phyloP scores from a whole-genome alignment of 208 protist genomes.

The Naegleria lovaniensis region DNA sequence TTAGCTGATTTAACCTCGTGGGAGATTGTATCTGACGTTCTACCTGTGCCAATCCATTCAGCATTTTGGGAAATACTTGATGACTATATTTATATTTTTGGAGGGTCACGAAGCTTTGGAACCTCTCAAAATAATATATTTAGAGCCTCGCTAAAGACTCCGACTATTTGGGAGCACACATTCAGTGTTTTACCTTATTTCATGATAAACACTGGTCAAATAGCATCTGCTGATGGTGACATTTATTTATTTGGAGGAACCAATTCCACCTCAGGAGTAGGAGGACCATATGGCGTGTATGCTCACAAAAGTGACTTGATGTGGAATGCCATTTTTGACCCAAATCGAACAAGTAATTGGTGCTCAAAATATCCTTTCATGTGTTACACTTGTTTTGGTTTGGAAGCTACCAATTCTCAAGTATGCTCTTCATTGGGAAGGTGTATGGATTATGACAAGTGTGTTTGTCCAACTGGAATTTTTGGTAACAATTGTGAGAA shows the following conservation, averaged over 20 bases:
- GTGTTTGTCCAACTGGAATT: not conserved
- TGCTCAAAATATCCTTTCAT: not conserved
- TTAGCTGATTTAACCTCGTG: not conserved
- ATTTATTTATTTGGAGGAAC: not conserved
- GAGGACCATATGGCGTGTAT: not conserved
- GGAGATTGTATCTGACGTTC: not conserved
- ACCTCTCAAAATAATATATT: not conserved
- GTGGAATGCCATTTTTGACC: not conserved
- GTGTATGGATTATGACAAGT: not conserved
- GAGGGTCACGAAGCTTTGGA: not conserved
- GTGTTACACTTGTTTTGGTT: not conserved
- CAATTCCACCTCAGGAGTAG: not conserved
- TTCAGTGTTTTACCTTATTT: not conserved
- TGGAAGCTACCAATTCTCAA: not conserved
- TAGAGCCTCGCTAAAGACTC: not conserved
- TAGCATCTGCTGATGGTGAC: not conserved
- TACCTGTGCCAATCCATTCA: not conserved
- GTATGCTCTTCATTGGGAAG: slow-evolving; percentile 2
- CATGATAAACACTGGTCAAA: not conserved
- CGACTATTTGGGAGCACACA: not conserved
- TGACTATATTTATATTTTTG: not conserved
- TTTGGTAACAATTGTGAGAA: not conserved
- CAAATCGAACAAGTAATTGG: not conserved
- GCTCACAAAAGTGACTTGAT: not conserved
- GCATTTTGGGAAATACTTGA: not conserved